These are phyloP conservation scores for Eucalyptus tenuipes DNA, from an alignment of 345 rosid species.

Conservation along the genomic window DNA sequence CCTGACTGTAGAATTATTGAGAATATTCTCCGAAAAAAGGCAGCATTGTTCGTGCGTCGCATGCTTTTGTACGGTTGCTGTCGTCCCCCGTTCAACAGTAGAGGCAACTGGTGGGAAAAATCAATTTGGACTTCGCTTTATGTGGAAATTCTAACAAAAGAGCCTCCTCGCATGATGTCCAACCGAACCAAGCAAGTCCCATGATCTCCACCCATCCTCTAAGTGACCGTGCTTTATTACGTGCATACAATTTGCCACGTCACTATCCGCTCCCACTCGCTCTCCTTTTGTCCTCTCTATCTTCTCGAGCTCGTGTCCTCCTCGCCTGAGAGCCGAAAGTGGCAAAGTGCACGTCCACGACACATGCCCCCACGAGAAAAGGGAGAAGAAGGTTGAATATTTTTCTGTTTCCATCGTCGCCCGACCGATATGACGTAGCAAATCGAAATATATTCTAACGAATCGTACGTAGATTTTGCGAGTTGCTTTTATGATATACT, in stretches of 20 bases:
- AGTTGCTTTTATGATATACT: not conserved
- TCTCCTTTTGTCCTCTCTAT: not conserved
- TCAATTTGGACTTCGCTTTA: not conserved
- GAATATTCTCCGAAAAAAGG: not conserved
- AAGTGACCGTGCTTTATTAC: not conserved
- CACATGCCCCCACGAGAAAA: not conserved
- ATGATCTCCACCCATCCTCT: not conserved
- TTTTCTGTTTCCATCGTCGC: not conserved
- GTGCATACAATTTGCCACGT: not conserved
- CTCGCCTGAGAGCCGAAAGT: not conserved
- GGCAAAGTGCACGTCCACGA: not conserved
- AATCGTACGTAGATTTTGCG: not conserved
- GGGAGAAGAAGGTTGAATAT: not conserved
- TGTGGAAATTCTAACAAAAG: not conserved
- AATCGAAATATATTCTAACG: not conserved
- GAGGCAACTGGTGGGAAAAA: not conserved
- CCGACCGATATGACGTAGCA: not conserved
- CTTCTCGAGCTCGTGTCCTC: not conserved
- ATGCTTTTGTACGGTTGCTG: not conserved
- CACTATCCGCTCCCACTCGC: not conserved
- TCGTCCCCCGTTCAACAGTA: not conserved
- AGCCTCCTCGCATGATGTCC: not conserved
- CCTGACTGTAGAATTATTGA: not conserved
- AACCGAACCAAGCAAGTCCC: not conserved
- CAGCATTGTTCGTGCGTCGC: not conserved